Base-by-base conservation (phyloP, 1,284 basidiomycete species). In the Pterulicium gracile region DNA sequence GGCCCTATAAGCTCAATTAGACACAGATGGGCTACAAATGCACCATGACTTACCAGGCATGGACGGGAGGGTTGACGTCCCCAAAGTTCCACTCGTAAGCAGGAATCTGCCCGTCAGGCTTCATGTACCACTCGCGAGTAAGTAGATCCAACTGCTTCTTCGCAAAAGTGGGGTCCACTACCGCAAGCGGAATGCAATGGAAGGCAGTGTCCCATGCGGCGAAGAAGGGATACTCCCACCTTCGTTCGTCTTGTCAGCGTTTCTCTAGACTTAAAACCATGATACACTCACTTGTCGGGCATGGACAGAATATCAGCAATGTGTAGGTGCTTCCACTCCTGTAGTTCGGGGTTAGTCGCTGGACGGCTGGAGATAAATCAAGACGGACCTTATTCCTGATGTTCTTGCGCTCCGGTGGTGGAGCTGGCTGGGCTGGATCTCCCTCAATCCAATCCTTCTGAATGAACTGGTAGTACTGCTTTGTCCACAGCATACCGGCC, bases 51-150 rank as follows among this genome's bases (percentile, higher is more conserved):
- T 54, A 82, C 92, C 95, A 98, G 12, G 94, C 93, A 64, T 98
- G 94, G 3, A 97, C 95, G 13, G 94, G 94, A 18, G 94, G 94
- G 64, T 97, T 96, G 53, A 97, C 92, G 59, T 97, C 94, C 48
- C 83, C 79, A 57, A 96, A 98, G 64, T 98, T 98, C 95, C 95
- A 98, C 63, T 98, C 95, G 62, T 98, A 98, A 0, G 95, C 95
- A 3, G 95, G 95, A 44, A 98, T 84, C 55, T 95, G 93, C 35
- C 95, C 95, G 61, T 98, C 95, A 1, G 95, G 95, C 64, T 96
- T 96, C 85, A 89, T 88, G 67, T 98, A 98, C 95, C 95, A 98
- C 63, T 98, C 95, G 49, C 95, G 78, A 1, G 95, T 98, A 58
- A 98, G 77, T 48, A 98, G 64, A 61, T 97, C 93, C 34, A 98